phyloP scores from a whole-genome alignment of 306 rosid genomes.

The Datisca glomerata region DNA sequence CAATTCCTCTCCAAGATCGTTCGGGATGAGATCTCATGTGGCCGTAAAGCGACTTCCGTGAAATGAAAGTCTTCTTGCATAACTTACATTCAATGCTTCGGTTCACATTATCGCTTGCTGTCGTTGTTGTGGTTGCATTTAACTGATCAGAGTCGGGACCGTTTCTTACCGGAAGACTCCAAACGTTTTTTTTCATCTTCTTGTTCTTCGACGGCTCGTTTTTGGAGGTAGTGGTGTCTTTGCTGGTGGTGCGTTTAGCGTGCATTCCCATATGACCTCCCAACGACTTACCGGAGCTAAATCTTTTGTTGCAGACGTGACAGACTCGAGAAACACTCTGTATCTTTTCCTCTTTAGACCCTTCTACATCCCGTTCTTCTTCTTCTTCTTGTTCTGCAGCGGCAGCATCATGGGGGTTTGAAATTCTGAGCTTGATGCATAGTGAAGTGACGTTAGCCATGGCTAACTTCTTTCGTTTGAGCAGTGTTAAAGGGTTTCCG shows the following conservation, averaged over 20 bases:
- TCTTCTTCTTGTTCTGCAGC: background rate
- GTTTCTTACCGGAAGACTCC: background rate
- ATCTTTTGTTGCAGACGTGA: slow-evolving; percentile 17
- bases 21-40: slow-evolving; percentile 33
- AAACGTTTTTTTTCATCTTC: background rate
- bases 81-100: background rate
- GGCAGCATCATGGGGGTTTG: too few species aligned
- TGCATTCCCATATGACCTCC: slow-evolving; percentile 53
- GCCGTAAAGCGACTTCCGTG: slow-evolving; percentile 19
- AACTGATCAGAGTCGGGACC: too few species aligned
- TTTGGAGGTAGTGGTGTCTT: background rate
- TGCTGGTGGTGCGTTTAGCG: background rate
- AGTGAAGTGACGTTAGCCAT: background rate
- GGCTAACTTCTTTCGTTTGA: background rate
- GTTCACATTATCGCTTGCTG: background rate
- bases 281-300: slow-evolving; percentile 30
- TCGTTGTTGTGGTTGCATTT: too few species aligned
- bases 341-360: background rate
- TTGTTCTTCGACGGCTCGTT: background rate
- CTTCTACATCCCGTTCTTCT: too few species aligned
- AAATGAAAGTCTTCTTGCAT: slow-evolving; percentile 12
- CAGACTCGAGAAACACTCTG: slow-evolving; percentile 8
- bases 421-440: background rate
- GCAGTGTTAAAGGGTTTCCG: too few species aligned
- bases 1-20: slow-evolving; percentile 22